Evolutionary conservation across 345 rosid species (phyloP).

Genomic region (Acer negundo): DNA sequence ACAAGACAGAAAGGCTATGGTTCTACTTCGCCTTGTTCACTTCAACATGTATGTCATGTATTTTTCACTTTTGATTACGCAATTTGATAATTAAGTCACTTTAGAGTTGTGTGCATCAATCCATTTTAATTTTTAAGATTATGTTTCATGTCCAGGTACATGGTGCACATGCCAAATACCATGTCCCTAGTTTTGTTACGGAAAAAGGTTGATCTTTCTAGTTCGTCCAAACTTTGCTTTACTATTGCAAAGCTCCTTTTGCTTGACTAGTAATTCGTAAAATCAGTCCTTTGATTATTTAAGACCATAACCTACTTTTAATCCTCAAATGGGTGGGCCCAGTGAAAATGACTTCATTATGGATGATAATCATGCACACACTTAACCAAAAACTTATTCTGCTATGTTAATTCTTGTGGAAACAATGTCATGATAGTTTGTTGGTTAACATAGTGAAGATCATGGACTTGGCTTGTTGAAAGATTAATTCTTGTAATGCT

Average conservation of each 20-base stretch:
- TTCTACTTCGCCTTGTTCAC: conserved; percentile 53
- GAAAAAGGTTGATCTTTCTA: neutral
- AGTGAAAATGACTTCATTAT: neutral
- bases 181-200: neutral
- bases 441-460: neutral
- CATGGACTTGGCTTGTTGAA: neutral
- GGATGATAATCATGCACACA: neutral
- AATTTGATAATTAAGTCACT: neutral
- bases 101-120: neutral
- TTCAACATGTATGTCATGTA: conserved; percentile 47
- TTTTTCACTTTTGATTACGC: neutral
- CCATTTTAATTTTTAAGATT: conserved; percentile 5
- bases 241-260: neutral
- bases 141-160: neutral
- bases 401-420: neutral
- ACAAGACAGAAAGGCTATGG: conserved; percentile 44
- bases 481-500: neutral
- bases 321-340: neutral
- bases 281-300: neutral
- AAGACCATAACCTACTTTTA: neutral
- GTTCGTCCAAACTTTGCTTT: neutral
- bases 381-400: neutral
- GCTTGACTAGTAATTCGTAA: neutral
- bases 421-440: neutral
- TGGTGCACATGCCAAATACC: neutral